Base-by-base conservation (phyloP, 2,329 filamentous ascomycete genomes). In the Pseudopyrenochaeta lycopersici region DNA sequence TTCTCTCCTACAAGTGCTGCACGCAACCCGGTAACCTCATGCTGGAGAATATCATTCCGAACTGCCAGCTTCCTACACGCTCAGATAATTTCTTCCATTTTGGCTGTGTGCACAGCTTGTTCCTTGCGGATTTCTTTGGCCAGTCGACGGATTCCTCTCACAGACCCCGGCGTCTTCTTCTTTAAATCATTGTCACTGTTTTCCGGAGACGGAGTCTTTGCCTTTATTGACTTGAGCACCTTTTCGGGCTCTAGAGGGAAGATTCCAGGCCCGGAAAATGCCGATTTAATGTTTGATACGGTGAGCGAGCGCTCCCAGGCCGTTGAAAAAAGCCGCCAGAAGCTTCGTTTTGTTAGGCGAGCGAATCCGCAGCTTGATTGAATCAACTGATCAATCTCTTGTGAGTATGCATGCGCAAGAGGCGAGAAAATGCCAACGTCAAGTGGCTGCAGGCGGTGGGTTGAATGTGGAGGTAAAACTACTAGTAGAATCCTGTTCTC, bases 391-490 rank as follows among this genome's bases (percentile, higher is more conserved):
- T 67, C 52, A 41, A 78, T 66, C 48, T 69, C 18, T 29, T 62
- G 36, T 32, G 69, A 39, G 52, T 78, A 77, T 49, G 56, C 56
- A 7, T 44, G 39, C 58, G 77, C 78, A 11, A 78, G 60, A 14
- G 68, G 60, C 41, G 63, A 50, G 63, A 79, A 79, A 58, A 63
- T 73, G 20, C 65, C 64, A 40, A 78, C 60, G 70, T 79, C 66
- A 45, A 79, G 72, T 41, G 72, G 75, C 61, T 80, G 67, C 15
- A 76, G 68, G n/a, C 76, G 46, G 63, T 79, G 62, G 48, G 71
- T 78, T 21, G 63, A 73, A 57, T 77, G 60, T n/a, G 66, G 7
- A 47, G 69, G 72, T 52, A 78, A 73, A 52, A 49, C 78, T 55
- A 76, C 62, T 42, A 66, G 15, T 11, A 39, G 15, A 18, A 39